Base-by-base conservation (phyloP, 208 protist genomes). In the Acanthamoeba royreba region DNA sequence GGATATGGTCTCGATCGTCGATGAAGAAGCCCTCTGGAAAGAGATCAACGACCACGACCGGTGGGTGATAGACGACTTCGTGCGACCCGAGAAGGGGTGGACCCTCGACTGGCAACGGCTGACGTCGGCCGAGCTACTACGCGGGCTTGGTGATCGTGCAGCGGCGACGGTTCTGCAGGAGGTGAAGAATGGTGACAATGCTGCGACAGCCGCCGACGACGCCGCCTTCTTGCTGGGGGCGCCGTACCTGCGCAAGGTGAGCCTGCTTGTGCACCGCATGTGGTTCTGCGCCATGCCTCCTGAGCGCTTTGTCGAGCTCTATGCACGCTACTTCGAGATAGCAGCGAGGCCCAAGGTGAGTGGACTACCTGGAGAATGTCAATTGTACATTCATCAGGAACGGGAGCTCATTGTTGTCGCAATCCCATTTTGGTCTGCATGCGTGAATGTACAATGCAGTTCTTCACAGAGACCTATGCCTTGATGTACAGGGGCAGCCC, bases 31-130 rank as follows among this genome's bases (percentile, higher is more conserved):
- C 5, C 74, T 33, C 19, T 85, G 74, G 74, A 28, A 17, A 7
- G 74, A 85, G 25, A 85, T 85, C 22, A 9, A 52, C 15, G 9
- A 53, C 43, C 13, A 85, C n/a, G 69, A 42, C 42, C n/a, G n/a
- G n/a, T 85, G 74, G 74, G 31, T 38, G 38, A 53, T 53, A 11
- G 74, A 85, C 4, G 74, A 85, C 19, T 55, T 85, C 43, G 53
- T 85, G 9, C n/a, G 9, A 45, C 25, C 19, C 8, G 43, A 85
- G 13, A 45, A n/a, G n/a, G n/a, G n/a, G n/a, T n/a, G 74, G 5
- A 85, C 74, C 4, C 74, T 85, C 74, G 53, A 85, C 74, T 85
- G 74, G 74, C 66, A 79, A 22, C 74, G 74, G 11, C n/a, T 85
- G 74, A 85, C 74, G 43, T 55, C 43, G 43, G 25, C 4, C 38